phyloP scores from a whole-genome alignment of 257 asterid species.

The Salvia miltiorrhiza region DNA sequence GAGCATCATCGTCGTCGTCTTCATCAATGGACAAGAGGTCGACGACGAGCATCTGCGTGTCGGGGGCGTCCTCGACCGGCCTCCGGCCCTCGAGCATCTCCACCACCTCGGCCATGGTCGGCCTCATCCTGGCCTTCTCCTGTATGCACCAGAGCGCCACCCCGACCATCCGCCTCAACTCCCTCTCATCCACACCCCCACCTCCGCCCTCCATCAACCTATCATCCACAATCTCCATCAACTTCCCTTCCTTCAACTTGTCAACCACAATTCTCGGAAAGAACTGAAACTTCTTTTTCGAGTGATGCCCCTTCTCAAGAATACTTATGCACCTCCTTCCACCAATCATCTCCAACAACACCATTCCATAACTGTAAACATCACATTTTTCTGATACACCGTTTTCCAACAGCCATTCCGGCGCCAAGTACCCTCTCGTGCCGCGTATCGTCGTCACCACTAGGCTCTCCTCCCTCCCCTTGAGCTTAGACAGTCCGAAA shows the following conservation, averaged over 20 bases:
- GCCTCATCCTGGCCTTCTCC: constrained; percentile 59
- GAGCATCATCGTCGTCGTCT: constrained; percentile 6
- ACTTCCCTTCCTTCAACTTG: constrained; percentile 50
- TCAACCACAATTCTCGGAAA: constrained; percentile 59
- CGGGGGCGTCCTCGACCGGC: constrained; percentile 50
- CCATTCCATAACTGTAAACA: constrained; percentile 70
- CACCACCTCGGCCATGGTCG: constrained; percentile 64
- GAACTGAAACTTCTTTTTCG: constrained; percentile 45
- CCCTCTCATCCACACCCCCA: constrained; percentile 35
- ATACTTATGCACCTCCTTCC: constrained; percentile 47
- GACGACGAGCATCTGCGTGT: constrained; percentile 43
- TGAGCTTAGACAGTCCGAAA: constrained; percentile 72
- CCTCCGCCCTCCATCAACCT: constrained; percentile 40
- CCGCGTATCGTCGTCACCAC: constrained; percentile 64
- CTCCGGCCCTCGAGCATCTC: constrained; percentile 77
- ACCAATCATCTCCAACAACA: constrained; percentile 64
- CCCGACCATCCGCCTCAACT: constrained; percentile 44
- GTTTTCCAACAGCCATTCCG: constrained; percentile 76
- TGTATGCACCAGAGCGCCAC: constrained; percentile 81
- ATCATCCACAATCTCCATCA: constrained; percentile 62
- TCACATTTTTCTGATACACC: constrained; percentile 79
- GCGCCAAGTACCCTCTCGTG: constrained; percentile 76
- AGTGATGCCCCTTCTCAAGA: constrained; percentile 24
- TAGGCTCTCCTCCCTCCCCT: constrained; percentile 69
- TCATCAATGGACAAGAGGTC: constrained; percentile 42